Evolutionary conservation across 805 yeast species (phyloP).

Genomic region (Metschnikowia continentalis): DNA sequence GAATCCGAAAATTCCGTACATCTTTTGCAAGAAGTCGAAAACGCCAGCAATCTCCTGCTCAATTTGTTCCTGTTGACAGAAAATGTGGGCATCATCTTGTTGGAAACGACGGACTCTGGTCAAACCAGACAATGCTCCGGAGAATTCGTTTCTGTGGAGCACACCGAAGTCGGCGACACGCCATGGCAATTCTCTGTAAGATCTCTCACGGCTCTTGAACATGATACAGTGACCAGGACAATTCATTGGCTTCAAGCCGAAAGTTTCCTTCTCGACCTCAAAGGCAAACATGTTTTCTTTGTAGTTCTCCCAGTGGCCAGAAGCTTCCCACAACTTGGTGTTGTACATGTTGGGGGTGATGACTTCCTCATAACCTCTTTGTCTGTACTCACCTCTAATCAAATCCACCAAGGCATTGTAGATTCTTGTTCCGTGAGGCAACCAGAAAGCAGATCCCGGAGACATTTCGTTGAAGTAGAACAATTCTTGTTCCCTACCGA

Average conservation of each 20-base stretch:
- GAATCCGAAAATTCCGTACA: constrained; percentile 90
- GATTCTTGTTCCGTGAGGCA: constrained; percentile 98
- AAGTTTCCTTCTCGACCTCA: constrained; percentile 93
- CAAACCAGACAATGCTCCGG: constrained; percentile 86
- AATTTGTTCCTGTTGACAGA: constrained; percentile 91
- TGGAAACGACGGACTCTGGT: constrained; percentile 99
- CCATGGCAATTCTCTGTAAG: constrained; percentile 96
- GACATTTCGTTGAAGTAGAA: constrained; percentile 94
- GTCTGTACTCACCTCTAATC: constrained; percentile 78
- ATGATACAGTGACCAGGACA: constrained; percentile 92
- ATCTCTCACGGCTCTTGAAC: constrained; percentile 88
- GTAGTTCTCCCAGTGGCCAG: constrained; percentile 98
- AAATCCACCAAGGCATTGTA: constrained; percentile 81
- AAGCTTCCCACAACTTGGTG: constrained; percentile 95
- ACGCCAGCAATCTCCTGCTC: constrained; percentile 78
- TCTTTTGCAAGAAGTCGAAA: constrained; percentile 77
- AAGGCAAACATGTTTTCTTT: constrained; percentile 96
- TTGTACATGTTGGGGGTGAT: constrained; percentile 99
- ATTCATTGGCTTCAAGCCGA: constrained; percentile 92
- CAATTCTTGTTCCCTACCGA: constrained; percentile 94
- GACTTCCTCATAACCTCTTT: constrained; percentile 96
- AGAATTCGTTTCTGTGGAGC: constrained; percentile 91
- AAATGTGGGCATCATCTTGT: constrained; percentile 98
- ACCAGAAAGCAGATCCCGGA: constrained; percentile 98
- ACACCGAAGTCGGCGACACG: constrained; percentile 98